Evolutionary conservation across 345 rosid genomes (phyloP).

Genomic region (Lepidium didymum): DNA sequence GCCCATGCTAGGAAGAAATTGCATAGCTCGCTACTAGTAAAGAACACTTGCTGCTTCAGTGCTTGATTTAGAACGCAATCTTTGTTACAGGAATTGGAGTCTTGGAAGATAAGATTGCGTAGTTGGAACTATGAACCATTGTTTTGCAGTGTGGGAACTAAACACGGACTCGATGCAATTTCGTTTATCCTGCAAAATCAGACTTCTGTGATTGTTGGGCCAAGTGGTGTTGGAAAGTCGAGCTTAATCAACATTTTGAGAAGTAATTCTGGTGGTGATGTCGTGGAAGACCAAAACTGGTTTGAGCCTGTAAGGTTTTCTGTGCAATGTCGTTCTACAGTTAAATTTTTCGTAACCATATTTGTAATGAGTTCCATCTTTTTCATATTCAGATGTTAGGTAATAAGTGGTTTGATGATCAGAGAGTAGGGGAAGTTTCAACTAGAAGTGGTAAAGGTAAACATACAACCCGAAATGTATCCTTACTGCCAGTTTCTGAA

Average conservation of each 20-base stretch:
- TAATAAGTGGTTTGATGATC: constrained; percentile 77
- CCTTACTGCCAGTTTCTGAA: constrained; percentile 62
- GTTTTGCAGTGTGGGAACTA: constrained; percentile 75
- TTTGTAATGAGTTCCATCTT: not conserved
- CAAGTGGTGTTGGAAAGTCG: constrained; percentile 99
- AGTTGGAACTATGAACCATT: constrained; percentile 80
- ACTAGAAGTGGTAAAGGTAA: constrained; percentile 79
- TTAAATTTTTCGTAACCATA: not conserved
- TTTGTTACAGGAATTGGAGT: constrained; percentile 44
- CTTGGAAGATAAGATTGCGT: constrained; percentile 60
- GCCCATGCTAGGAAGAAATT: not conserved
- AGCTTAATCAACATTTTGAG: constrained; percentile 79
- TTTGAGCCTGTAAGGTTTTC: constrained; percentile 59
- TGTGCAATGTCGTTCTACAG: not conserved
- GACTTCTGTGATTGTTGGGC: constrained; percentile 89
- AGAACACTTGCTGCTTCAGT: not conserved
- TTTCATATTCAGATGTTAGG: constrained; percentile 44
- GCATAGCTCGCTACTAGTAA: not conserved
- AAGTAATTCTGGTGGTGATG: constrained; percentile 32
- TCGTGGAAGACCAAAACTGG: constrained; percentile 46
- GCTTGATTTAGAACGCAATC: not conserved
- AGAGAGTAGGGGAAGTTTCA: constrained; percentile 82
- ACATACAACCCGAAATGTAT: constrained; percentile 85
- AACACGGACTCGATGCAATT: constrained; percentile 55
- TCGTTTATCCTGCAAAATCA: constrained; percentile 56